Base-by-base conservation (phyloP, 768 basidiomycete species). In the Leccinum subgranulosum region DNA sequence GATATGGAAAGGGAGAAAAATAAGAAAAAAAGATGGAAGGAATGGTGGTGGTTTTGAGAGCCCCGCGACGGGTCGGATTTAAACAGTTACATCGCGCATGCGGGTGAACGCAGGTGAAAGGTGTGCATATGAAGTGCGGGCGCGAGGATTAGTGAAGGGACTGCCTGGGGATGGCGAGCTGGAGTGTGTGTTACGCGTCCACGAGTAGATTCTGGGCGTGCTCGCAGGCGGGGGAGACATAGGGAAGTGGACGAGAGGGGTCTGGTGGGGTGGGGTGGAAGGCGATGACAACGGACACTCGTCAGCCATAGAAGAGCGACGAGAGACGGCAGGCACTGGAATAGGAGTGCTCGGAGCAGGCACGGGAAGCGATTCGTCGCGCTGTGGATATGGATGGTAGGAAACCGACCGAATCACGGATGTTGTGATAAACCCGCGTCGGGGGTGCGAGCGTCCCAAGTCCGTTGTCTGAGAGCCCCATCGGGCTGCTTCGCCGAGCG, bases 71-170 rank as follows among this genome's bases (percentile, higher is more conserved):
- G 15, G 46, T 49, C 15, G 36, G 49, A 29, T 34, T 62, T 57
- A 64, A 49, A 59, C 65, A 47, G 59, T 65, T 29, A 76, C 72
- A 65, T 79, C 79, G 53, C 78, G 77, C 39, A 79, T 75, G 51
- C 78, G 81, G 56, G 80, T 69, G 56, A 78, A 74, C 27, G 76
- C 68, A 4, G 83, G 75, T 1, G 79, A 74, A 60, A 87, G 77
- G 58, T 81, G 82, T n/a, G 81, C 72, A 41, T 81, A 79, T 21
- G 85, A 84, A 70, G 81, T 77, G 64, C 85, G 82, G 9, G 84
- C 84, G 52, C 69, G 74, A 46, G 80, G 78, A 65, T 86, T 87
- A 51, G 81, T 79, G 53, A 87, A 77, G 7, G 83, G 85, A 12
- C 74, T 63, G n/a, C 77, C 74, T 23, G 69, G 54, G 60, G 72